Evolutionary conservation across 768 basidiomycete genomes (phyloP).

Genomic region (Naganishia randhawae): DNA sequence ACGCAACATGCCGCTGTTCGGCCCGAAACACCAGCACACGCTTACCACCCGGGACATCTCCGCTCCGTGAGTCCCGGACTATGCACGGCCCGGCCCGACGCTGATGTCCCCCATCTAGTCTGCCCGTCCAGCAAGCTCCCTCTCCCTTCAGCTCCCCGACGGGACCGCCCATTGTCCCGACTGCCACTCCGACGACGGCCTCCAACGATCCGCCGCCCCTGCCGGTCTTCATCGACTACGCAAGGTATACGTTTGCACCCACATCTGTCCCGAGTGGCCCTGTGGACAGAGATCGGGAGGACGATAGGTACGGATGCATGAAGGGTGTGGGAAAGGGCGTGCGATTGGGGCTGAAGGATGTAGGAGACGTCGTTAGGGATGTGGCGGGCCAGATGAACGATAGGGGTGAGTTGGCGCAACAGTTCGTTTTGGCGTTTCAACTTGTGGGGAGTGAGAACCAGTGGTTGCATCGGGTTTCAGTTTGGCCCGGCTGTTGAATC

Average conservation of each 20-base stretch:
- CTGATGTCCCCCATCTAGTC: background rate
- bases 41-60: background rate
- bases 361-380: constrained; percentile 34
- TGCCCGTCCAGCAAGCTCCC: background rate
- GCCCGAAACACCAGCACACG: background rate
- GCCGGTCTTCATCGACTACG: background rate
- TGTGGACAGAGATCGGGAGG: background rate
- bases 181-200: background rate
- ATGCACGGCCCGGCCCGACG: background rate
- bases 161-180: too few relatives aligned
- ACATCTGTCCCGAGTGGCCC: background rate
- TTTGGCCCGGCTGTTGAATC: too few relatives aligned
- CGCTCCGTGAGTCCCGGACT: background rate
- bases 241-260: background rate
- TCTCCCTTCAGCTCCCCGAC: too few relatives aligned
- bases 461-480: too few relatives aligned
- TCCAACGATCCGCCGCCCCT: background rate
- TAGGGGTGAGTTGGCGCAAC: constrained; percentile 38
- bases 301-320: background rate
- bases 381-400: constrained; percentile 37
- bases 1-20: background rate
- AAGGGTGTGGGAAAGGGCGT: constrained; percentile 33
- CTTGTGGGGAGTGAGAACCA: too few relatives aligned
- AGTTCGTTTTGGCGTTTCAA: background rate
- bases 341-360: constrained; percentile 40